These are phyloP conservation scores for Omphalotus guepiniiformis DNA, from an alignment of 768 basidiomycete genomes.

Conservation along the genomic window DNA sequence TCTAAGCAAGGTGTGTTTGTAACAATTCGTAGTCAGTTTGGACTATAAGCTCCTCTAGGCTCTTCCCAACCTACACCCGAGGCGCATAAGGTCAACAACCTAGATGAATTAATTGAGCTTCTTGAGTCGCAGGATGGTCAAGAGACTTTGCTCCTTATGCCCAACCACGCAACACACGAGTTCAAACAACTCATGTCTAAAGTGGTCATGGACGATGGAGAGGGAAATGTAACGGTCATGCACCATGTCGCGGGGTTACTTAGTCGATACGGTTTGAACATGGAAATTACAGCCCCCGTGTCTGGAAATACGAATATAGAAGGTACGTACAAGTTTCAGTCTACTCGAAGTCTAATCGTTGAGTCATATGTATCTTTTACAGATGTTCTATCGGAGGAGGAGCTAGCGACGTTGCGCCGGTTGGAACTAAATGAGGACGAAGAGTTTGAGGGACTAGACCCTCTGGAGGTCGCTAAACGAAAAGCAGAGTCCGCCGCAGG, in stretches of 20 bases:
- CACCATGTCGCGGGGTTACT: constrained; percentile 1
- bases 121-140: constrained; percentile 2
- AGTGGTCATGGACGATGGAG: not conserved
- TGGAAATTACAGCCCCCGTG: not conserved
- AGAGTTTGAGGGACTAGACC: not conserved
- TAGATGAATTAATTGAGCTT: constrained; percentile 1
- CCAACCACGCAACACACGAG: not conserved
- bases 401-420: not conserved
- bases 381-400: not conserved
- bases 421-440: not conserved
- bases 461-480: not conserved
- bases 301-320: not conserved
- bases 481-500: not conserved
- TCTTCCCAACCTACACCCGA: too few relatives aligned
- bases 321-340: too few relatives aligned
- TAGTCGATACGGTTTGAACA: not conserved
- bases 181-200: constrained; percentile 2
- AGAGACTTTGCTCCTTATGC: not conserved
- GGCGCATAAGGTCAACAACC: not conserved
- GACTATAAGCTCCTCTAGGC: too few relatives aligned
- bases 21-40: too few relatives aligned
- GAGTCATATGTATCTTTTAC: not conserved
- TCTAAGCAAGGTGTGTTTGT: not conserved
- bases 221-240: constrained; percentile 1
- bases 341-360: too few relatives aligned